Conservation (phyloP, 352 stramenopile species). For the Pythium rishiriense region DNA sequence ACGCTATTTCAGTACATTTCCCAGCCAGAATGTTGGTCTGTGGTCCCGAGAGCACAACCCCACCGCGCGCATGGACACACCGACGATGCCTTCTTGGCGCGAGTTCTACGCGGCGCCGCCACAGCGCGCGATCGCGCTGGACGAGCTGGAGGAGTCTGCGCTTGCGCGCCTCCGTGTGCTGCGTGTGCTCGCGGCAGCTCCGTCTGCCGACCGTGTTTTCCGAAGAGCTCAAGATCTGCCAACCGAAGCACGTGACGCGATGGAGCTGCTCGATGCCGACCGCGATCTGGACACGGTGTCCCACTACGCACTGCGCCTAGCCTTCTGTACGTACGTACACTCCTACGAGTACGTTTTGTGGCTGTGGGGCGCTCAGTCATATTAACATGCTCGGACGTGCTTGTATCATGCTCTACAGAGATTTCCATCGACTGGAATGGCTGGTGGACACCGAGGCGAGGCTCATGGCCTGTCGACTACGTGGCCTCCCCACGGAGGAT, state of each 20-base stretch:
- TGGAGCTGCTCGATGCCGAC: slow-evolving; percentile 19
- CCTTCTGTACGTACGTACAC: slow-evolving; percentile 25
- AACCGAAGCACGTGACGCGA: background rate
- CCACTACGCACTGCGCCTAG: slow-evolving; percentile 28
- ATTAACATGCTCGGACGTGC: too few species aligned
- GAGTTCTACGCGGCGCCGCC: slow-evolving; percentile 88
- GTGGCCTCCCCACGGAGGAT: background rate
- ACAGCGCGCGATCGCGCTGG: slow-evolving; percentile 86
- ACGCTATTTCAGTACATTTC: too few species aligned
- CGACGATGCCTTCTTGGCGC: slow-evolving; percentile 8
- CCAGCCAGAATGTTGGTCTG: too few species aligned
- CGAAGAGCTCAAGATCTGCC: slow-evolving; percentile 24
- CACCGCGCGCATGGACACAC: too few species aligned
- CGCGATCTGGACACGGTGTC: slow-evolving; percentile 16
- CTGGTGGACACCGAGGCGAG: slow-evolving; percentile 46
- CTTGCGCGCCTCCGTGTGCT: slow-evolving; percentile 70
- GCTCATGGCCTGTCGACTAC: slow-evolving; percentile 7
- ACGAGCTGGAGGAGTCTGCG: slow-evolving; percentile 92
- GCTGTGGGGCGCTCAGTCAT: background rate
- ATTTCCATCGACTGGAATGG: slow-evolving; percentile 47
- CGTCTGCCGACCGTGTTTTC: background rate
- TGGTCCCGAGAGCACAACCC: too few species aligned
- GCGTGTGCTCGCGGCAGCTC: slow-evolving; percentile 18
- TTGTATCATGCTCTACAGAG: slow-evolving; percentile 26
- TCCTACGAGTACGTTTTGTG: background rate